phyloP scores from a whole-genome alignment of 495 filamentous ascomycete genomes.

The Aspergillus biplanus region DNA sequence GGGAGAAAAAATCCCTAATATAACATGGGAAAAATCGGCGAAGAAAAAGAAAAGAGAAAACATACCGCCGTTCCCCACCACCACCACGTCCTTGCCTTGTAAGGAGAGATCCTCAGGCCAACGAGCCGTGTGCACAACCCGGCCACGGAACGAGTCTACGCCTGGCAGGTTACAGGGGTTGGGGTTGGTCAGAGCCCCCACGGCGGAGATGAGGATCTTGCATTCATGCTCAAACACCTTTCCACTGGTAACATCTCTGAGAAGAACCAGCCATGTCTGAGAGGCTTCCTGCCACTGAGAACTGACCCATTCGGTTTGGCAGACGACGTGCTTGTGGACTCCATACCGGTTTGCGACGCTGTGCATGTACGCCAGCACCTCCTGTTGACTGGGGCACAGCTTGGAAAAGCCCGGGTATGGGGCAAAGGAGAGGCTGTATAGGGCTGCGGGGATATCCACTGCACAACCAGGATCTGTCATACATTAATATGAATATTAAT shows the following conservation, averaged over 20 bases:
- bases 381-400: slow-evolving; percentile 29
- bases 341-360: slow-evolving; percentile 7
- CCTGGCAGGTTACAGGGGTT: slow-evolving; percentile 49
- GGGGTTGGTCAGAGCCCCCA: slow-evolving; percentile 50
- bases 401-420: slow-evolving; percentile 31
- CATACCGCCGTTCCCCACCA: slow-evolving; percentile 53
- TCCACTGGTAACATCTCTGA: slow-evolving; percentile 23
- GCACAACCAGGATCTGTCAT: slow-evolving; percentile 32
- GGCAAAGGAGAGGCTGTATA: slow-evolving; percentile 35
- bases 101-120: slow-evolving; percentile 60
- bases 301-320: slow-evolving; percentile 26
- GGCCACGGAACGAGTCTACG: slow-evolving; percentile 51
- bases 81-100: slow-evolving; percentile 55
- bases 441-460: slow-evolving; percentile 32
- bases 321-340: slow-evolving; percentile 24
- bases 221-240: slow-evolving; percentile 33
- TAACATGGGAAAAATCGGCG: background rate
- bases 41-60: slow-evolving; percentile 3
- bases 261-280: slow-evolving; percentile 24
- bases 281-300: slow-evolving; percentile 27
- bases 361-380: slow-evolving; percentile 23
- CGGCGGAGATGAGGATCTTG: slow-evolving; percentile 53
- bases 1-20: background rate
- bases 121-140: slow-evolving; percentile 58
- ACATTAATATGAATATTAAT: background rate